Evolutionary conservation across 75 land plant genomes (phyloP), one percentile per base, ranked within the genome.

Genomic region (Chamaecyparis obtusa): DNA sequence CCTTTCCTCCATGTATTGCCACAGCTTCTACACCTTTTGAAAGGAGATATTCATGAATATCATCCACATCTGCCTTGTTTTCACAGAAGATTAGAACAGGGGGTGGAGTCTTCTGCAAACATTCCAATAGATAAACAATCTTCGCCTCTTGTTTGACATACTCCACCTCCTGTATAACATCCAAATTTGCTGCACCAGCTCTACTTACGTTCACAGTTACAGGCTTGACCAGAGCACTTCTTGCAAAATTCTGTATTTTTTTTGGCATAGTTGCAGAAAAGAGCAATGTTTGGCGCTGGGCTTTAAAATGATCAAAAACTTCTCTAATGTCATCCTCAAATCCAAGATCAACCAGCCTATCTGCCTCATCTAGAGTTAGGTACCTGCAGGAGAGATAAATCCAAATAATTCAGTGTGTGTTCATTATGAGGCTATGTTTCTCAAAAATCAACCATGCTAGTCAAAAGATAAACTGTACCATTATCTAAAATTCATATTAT

Each of bases 231-330:
- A 97, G 84, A 69, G 98, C 98, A 88, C 96, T 94, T 57, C 90
- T 91, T n/a, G 99, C 98, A 89, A 97, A 97, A 84, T 95, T 95
- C 67, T 97, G 99, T 37, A 97, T 95, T 85, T 96, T 97, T 39
- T 94, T 93, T 3, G 99, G 99, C 98, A 97, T 97, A 39, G 99
- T 97, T 11, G 99, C 99, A 84, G 97, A 96, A 83, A 97, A 96
- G 46, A 96, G 91, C 10, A 97, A 91, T 3, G 98, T 97, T 82
- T 97, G 98, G 6, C 95, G 64, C 87, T 97, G 98, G 56, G 94
- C 95, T 87, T 96, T 96, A 86, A 96, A 96, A 85, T 97, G 98
- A 48, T 97, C 98, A 89, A 97, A 96, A 15, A 97, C 96, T 87
- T 97, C 98, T 78, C 99, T 79, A 17, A 96, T 96, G 79, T 97